Conservation (phyloP, 805 yeast species). For the Teunomyces lycoperdinae region DNA sequence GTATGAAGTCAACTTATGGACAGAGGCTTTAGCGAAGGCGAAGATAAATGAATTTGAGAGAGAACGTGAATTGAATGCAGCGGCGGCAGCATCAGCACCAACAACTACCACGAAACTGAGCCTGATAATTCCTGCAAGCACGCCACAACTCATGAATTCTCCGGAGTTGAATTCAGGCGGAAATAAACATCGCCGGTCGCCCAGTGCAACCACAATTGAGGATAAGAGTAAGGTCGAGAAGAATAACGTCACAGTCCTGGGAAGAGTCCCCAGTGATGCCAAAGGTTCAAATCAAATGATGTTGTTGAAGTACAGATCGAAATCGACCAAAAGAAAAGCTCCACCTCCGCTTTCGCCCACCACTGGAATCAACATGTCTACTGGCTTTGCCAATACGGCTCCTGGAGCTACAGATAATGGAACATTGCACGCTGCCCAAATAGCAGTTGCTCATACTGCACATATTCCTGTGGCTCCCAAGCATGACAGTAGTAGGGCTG, state of each 20-base stretch:
- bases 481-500: conserved; percentile 16
- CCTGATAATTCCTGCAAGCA: neutral
- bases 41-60: conserved; percentile 22
- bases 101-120: too few relatives aligned
- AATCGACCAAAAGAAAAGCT: conserved; percentile 25
- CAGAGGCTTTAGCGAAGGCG: conserved; percentile 43
- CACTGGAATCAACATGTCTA: conserved; percentile 23
- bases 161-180: conserved; percentile 15
- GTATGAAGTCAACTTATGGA: conserved; percentile 55
- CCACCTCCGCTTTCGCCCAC: conserved; percentile 27
- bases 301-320: conserved; percentile 14
- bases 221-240: neutral
- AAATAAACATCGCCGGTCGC: conserved; percentile 5
- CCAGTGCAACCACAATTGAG: conserved; percentile 1
- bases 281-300: conserved; percentile 9
- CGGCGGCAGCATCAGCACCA: neutral
- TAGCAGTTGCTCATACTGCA: conserved; percentile 38
- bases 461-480: conserved; percentile 19
- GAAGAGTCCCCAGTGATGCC: neutral
- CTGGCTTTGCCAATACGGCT: conserved; percentile 22
- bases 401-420: conserved; percentile 20
- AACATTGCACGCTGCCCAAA: conserved; percentile 42
- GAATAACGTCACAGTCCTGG: neutral
- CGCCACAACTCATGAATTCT: conserved; percentile 23
- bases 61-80: conserved; percentile 8